A percentile compares a stretch with the other conserved stretches of the same genome.
Conservation (phyloP, 2,329 filamentous ascomycete genomes). For the Xenoacremonium recifei region DNA sequence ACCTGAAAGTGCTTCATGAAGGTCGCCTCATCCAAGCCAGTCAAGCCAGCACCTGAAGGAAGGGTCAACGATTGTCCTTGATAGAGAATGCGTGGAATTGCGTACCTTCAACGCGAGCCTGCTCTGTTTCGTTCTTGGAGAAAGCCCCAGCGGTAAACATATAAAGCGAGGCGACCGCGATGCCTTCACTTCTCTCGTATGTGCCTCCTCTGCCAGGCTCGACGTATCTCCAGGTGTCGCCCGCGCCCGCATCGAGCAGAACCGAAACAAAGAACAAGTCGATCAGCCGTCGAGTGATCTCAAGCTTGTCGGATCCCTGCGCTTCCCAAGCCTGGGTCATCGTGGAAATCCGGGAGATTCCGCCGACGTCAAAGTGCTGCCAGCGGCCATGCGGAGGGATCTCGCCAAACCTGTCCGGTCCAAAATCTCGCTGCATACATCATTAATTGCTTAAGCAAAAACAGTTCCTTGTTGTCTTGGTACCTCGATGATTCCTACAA, state of each 20-base stretch:
- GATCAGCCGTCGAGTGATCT: conserved; percentile 52
- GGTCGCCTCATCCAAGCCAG: conserved; percentile 26
- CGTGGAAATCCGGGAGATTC: conserved; percentile 45
- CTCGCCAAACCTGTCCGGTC: conserved; percentile 41
- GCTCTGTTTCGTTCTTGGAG: too few species aligned
- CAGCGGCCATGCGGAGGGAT: conserved; percentile 59
- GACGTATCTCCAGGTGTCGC: conserved; percentile 46
- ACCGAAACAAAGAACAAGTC: conserved; percentile 63
- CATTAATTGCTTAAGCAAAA: too few species aligned
- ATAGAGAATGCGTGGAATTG: too few species aligned
- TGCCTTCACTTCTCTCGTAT: conserved; percentile 48
- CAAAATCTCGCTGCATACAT: conserved; percentile 55
- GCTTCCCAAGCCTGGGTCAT: conserved; percentile 45
- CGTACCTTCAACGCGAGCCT: too few species aligned
- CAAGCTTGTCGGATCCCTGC: conserved; percentile 38
- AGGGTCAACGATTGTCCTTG: too few species aligned
- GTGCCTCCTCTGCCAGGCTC: conserved; percentile 35
- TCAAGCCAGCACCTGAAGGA: too few species aligned
- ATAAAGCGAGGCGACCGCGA: conserved; percentile 48
- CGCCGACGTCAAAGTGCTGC: conserved; percentile 62
- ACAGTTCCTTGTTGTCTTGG: too few species aligned
- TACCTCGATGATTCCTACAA: neutral
- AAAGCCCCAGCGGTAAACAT: conserved; percentile 48
- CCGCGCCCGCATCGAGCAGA: conserved; percentile 54
- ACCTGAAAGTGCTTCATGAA: conserved; percentile 44